Percentiles rank a stretch among this genome's conserved stretches.
phyloP scores from a whole-genome alignment of 257 asterid genomes.

The Fraxinus anomala region DNA sequence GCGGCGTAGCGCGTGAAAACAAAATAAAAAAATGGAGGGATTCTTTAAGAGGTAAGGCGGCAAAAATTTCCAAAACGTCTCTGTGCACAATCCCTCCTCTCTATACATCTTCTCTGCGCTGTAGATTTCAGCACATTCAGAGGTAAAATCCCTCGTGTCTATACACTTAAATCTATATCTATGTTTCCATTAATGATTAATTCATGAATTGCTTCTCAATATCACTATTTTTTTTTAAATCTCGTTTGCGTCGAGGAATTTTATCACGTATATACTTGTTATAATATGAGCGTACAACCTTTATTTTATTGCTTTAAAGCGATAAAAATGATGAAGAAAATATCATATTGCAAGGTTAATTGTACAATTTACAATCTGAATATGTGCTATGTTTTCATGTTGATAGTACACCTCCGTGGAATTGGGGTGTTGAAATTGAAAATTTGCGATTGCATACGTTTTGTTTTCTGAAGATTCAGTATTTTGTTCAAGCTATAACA shows the following conservation, averaged over 20 bases:
- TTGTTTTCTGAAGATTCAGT: too few relatives aligned
- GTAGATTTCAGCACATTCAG: not conserved
- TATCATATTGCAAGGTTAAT: not conserved
- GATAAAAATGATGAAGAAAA: not conserved
- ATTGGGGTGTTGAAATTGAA: not conserved
- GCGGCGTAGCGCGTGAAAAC: not conserved
- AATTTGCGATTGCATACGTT: not conserved
- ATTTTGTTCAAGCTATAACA: too few relatives aligned
- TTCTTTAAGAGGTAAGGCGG: not conserved
- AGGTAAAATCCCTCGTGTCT: not conserved
- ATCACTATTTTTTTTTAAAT: not conserved
- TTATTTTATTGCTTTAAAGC: not conserved
- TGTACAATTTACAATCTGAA: not conserved
- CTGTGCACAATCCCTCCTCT: not conserved
- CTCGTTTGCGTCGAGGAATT: not conserved
- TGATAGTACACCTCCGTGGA: not conserved
- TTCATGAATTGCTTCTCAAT: not conserved
- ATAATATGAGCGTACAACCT: not conserved
- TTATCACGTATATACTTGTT: not conserved
- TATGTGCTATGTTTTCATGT: not conserved
- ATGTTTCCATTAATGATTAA: not conserved
- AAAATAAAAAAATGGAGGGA: not conserved
- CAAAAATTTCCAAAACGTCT: not conserved
- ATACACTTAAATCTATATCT: not conserved
- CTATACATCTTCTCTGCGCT: not conserved